Conservation (phyloP, 352 stramenopile species). For the Phytophthora rubi region DNA sequence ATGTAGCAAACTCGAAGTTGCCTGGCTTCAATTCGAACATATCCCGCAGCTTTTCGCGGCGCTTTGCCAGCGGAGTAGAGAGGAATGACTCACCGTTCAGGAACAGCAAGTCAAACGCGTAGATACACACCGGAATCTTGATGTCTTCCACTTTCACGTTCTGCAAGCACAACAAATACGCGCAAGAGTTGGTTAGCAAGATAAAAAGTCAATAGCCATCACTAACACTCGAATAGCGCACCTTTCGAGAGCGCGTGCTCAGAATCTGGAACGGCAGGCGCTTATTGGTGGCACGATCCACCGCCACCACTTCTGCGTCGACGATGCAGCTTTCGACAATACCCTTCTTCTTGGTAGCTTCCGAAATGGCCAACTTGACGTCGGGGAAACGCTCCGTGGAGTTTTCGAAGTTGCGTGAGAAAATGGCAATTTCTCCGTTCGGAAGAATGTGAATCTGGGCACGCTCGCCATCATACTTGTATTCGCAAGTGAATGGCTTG, state of each 20-base stretch:
- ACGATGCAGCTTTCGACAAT: conserved; percentile 94
- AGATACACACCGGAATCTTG: conserved; percentile 93
- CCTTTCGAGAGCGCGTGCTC: conserved; percentile 96
- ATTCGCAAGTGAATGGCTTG: conserved; percentile 98
- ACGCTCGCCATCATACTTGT: conserved; percentile 99
- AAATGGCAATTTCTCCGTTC: conserved; percentile 94
- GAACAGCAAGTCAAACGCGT: conserved; percentile 99
- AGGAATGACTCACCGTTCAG: conserved; percentile 97
- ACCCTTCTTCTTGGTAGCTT: conserved; percentile 58
- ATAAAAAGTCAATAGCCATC: not conserved
- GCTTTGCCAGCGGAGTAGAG: conserved; percentile 86
- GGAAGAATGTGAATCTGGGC: conserved; percentile 95
- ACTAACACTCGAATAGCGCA: conserved; percentile 18
- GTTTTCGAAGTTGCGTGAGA: conserved; percentile 98
- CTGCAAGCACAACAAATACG: conserved; percentile 23
- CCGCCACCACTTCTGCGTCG: conserved; percentile 99
- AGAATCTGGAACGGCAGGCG: conserved; percentile 99
- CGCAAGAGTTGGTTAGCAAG: not conserved
- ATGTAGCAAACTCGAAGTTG: conserved; percentile 95
- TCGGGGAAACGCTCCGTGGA: conserved; percentile 97
- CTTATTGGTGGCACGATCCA: conserved; percentile 95
- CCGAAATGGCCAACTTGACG: conserved; percentile 77
- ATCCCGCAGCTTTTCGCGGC: conserved; percentile 90
- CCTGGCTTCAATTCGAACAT: conserved; percentile 94
- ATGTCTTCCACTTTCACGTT: conserved; percentile 91